Conservation (phyloP, 2,329 filamentous ascomycete genomes). For the Chaetomium sp. region DNA sequence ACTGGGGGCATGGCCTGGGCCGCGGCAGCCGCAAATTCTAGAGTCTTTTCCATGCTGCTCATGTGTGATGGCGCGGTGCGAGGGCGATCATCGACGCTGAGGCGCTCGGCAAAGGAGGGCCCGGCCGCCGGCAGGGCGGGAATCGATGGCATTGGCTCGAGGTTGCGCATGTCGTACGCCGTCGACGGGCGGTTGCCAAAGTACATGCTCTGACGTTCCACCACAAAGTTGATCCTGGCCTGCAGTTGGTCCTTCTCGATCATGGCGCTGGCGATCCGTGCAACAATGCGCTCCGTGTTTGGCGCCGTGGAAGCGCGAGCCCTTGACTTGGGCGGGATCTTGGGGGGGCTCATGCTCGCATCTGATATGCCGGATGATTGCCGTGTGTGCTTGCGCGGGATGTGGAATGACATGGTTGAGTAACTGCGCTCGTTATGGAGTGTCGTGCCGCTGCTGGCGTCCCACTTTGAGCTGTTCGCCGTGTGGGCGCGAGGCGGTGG, state of each 20-base stretch:
- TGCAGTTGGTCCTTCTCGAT: conserved; percentile 53
- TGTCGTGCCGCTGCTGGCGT: conserved; percentile 28
- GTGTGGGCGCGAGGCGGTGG: conserved; percentile 36
- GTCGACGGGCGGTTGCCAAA: conserved; percentile 47
- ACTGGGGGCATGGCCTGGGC: no score
- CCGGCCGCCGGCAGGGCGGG: conserved; percentile 51
- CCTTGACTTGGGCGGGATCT: conserved; percentile 41
- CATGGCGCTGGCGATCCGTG: conserved; percentile 51
- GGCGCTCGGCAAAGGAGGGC: conserved; percentile 51
- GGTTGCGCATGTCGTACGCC: conserved; percentile 35
- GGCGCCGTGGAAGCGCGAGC: conserved; percentile 40
- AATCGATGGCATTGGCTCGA: conserved; percentile 49
- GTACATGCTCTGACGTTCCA: conserved; percentile 56
- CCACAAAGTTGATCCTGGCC: conserved; percentile 52
- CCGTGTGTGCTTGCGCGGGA: conserved; percentile 41
- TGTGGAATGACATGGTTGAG: conserved; percentile 50
- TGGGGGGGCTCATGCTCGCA: conserved; percentile 29
- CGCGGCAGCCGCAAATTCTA: conserved; percentile 21
- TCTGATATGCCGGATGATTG: conserved; percentile 29
- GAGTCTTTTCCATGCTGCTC: conserved; percentile 10
- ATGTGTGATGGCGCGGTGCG: conserved; percentile 32
- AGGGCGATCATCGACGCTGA: conserved; percentile 43
- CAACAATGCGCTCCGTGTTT: conserved; percentile 45
- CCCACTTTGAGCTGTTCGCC: conserved; percentile 27
- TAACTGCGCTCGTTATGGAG: conserved; percentile 39